Base-by-base conservation (phyloP, 2,329 filamentous ascomycete genomes). In the Paramyrothecium sp. region DNA sequence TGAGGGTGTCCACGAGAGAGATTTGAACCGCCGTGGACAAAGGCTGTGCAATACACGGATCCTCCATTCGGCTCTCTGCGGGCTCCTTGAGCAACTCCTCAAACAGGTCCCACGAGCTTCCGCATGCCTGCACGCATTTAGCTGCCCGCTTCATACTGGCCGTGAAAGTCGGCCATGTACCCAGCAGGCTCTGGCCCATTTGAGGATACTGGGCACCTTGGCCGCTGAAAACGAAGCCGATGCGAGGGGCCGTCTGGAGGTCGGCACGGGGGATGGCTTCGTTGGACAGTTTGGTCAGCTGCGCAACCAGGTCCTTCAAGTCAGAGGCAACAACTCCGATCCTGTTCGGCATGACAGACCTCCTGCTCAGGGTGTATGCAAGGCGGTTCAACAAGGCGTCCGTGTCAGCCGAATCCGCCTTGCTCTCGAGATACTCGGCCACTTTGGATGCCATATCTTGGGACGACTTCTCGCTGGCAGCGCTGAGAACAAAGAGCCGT, bases 11-110 rank as follows among this genome's bases (percentile, higher is more conserved):
- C 1, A 77, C 67, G 0, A 80, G 61, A 2, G 64, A 73, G 4
- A 79, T 58, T 60, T 81, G 78, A 2, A 81, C 30, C 0, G 73
- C 73, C 1, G 77, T 79, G 49, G 71, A 79, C 0, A 73, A 38
- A 0, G 77, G 69, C 56, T 80, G 77, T 33, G 65, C 67, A 21
- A 68, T 56, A 4, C 60, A 56, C 2, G 69, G 58, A 23, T 67
- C 57, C 17, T 66, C 56, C 13, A 69, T 56, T 4, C 56, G 58
- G 26, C 54, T 58, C 26, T 62, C 56, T 12, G 57, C 33, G 2
- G 60, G 59, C 23, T 54, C 41, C n/a, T 56, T 54, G 2, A 48
- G 13, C 10, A 65, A 44, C 54, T 67, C 60, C n/a, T 62, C 58
- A 46, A 58, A 7, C 17, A 59, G 46, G 10, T 56, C 16, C 61